These are phyloP conservation scores for Wickerhamiella lipophila DNA, from an alignment of 805 yeast genomes.

Conservation along the genomic window DNA sequence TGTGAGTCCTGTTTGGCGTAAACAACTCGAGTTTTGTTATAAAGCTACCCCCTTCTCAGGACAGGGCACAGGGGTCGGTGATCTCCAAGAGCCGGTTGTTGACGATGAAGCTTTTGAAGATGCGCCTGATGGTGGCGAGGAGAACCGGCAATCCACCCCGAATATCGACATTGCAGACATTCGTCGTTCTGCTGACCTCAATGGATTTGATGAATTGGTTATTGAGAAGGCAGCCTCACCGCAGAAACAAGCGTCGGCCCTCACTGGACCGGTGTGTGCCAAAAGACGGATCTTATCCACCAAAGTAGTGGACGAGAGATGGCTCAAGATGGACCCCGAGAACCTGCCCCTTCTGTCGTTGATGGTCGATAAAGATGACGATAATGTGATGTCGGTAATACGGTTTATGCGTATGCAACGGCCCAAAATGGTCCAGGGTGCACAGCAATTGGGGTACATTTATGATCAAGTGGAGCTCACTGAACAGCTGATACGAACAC, in stretches of 20 bases:
- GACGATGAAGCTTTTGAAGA: too few species aligned
- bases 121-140: not conserved
- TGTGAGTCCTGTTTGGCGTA: conserved; percentile 20
- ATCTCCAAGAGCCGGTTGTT: too few species aligned
- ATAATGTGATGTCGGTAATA: conserved; percentile 23
- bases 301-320: not conserved
- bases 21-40: conserved; percentile 13
- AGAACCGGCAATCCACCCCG: not conserved
- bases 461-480: conserved; percentile 27
- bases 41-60: conserved; percentile 15
- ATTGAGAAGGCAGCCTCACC: not conserved
- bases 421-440: conserved; percentile 34
- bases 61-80: too few species aligned
- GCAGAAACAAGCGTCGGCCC: not conserved
- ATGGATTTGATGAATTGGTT: not conserved
- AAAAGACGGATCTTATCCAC: not conserved
- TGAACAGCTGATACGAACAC: conserved; percentile 19
- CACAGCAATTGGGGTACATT: conserved; percentile 29
- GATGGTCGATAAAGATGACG: conserved; percentile 14
- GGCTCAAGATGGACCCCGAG: conserved; percentile 14
- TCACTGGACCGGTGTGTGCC: conserved; percentile 1
- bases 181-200: not conserved
- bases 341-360: conserved; percentile 18
- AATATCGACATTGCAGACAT: not conserved
- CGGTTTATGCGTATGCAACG: conserved; percentile 31